Evolutionary conservation across 2,329 filamentous ascomycete species (phyloP).

Genomic region (Aspergillus intermedius): DNA sequence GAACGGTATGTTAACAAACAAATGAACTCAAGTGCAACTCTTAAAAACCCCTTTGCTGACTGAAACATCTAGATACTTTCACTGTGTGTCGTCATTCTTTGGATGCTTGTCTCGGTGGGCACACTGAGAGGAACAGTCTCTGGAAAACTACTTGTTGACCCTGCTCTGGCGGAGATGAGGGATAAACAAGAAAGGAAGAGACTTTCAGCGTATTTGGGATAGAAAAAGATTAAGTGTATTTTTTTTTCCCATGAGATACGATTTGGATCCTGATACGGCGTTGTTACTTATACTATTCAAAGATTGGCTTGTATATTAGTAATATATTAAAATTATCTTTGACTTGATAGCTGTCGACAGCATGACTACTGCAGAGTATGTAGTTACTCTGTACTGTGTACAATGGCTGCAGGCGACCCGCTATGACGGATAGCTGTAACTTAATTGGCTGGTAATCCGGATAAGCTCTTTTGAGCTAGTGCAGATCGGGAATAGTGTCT

Average conservation of each 20-base stretch:
- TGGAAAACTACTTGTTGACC: conserved; percentile 47
- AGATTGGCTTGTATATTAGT: no score
- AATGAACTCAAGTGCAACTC: not conserved
- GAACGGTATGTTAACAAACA: conserved; percentile 35
- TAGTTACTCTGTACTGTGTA: not conserved
- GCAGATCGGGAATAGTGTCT: not conserved
- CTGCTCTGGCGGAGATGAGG: conserved; percentile 40
- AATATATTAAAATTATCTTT: no score
- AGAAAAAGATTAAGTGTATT: not conserved
- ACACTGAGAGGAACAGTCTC: conserved; percentile 42
- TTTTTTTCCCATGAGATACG: not conserved
- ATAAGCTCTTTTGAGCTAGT: not conserved
- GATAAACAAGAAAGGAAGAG: not conserved
- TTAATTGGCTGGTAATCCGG: not conserved
- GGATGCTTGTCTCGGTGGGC: conserved; percentile 45
- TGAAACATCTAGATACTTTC: conserved; percentile 36
- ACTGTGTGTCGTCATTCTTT: conserved; percentile 45
- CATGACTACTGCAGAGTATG: not conserved
- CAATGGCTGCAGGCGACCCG: not conserved
- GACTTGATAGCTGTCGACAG: no score
- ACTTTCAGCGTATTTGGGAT: not conserved
- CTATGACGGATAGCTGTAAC: not conserved
- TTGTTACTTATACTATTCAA: not conserved
- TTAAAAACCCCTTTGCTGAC: not conserved
- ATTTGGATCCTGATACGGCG: not conserved